Base-by-base conservation (phyloP, 257 asterid species). In the Coffea eugenioides region DNA sequence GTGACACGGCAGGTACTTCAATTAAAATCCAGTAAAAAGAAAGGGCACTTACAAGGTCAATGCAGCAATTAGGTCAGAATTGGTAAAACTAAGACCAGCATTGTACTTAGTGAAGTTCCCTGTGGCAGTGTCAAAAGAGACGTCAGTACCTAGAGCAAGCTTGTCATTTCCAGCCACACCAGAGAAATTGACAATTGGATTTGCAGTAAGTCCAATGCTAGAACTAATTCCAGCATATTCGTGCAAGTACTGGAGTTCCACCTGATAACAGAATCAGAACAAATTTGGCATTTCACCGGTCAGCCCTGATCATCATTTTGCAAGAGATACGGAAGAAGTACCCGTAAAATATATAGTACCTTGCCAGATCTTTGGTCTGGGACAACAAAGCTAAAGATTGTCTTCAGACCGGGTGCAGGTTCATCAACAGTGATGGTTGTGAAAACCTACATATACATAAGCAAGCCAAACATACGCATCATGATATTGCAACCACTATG, bases 331-430 rank as follows among this genome's bases (percentile, higher is more conserved):
- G 16, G 54, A 25, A 41, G 45, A 70, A 75, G 27, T 39, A 39
- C 3, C 5, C 1, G 43, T 39, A 39, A 80, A 74, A 77, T 2
- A 73, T 54, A 64, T 23, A 25, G 74, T 84, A 93, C 99, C 98
- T 95, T 95, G 84, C 95, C 98, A 74, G 99, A 95, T 80, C 85
- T 93, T 80, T 92, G 98, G 82, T 93, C 97, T 27, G 97, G 99
- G 84, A 92, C 90, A 71, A 87, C 87, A 79, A 91, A 89, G 90
- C 96, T 91, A 72, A 95, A 79, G 80, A 92, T 89, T 14, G 99
- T 91, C 93, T 91, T 95, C 89, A 93, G 91, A 68, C 99, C 99
- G 43, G 98, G 99, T 48, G 99, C 97, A 81, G 97, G 92, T 80
- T 93, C 98, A 75, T 95, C 97, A 45, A 91, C 84, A 39, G 92